A percentile compares a stretch with the other conserved stretches of the same genome.
Evolutionary conservation across 1,284 basidiomycete genomes (phyloP).

Genomic region (Moesziomyces globuligerus): DNA sequence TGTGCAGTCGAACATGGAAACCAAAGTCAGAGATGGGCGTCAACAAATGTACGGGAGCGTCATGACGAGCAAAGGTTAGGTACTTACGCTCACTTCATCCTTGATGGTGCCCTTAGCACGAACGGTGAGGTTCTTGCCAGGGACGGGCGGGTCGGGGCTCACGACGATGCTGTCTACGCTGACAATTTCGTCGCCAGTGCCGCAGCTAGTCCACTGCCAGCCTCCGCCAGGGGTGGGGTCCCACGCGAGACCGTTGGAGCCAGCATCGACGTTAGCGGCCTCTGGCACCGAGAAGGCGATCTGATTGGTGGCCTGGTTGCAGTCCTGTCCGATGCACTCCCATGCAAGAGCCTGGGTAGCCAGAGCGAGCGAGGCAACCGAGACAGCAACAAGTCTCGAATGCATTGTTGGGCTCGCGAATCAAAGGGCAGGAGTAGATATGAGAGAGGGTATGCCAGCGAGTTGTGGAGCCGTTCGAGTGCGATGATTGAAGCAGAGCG

Average conservation of each 20-base stretch:
- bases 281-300: slow-evolving; percentile 40
- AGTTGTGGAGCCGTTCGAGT: too few species aligned
- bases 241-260: slow-evolving; percentile 1
- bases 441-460: too few species aligned
- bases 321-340: slow-evolving; percentile 47
- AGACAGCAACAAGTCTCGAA: slow-evolving; percentile 23
- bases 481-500: neutral
- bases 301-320: slow-evolving; percentile 34
- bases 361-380: slow-evolving; percentile 30
- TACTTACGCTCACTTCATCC: slow-evolving; percentile 54
- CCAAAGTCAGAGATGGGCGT: too few species aligned
- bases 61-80: too few species aligned
- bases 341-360: slow-evolving; percentile 37
- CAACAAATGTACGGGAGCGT: too few species aligned
- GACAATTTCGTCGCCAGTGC: slow-evolving; percentile 46
- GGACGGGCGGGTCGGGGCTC: slow-evolving; percentile 62
- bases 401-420: slow-evolving; percentile 10
- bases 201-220: slow-evolving; percentile 63
- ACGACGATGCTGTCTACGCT: slow-evolving; percentile 55
- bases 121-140: slow-evolving; percentile 64
- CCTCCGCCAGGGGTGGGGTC: slow-evolving; percentile 28
- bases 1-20: too few species aligned
- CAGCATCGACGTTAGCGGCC: slow-evolving; percentile 1
- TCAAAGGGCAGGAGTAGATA: too few species aligned
- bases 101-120: slow-evolving; percentile 54